Evolutionary conservation across 371 early-diverging fungal genomes (phyloP).

Genomic region (Thermomucor indicae-seudaticae): DNA sequence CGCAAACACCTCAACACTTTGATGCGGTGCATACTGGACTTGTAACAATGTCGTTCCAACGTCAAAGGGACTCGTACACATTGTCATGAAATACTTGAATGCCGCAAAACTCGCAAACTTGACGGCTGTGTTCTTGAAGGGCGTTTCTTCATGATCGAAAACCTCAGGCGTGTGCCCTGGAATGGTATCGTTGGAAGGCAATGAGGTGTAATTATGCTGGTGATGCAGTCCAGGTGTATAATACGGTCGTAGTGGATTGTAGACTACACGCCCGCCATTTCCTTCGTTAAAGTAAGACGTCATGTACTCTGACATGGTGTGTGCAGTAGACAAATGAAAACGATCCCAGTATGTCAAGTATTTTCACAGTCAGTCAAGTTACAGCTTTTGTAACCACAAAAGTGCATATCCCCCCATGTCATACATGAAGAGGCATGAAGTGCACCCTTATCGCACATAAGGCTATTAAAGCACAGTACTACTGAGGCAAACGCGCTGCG

Average conservation of each 20-base stretch:
- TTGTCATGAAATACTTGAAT: constrained; percentile 60
- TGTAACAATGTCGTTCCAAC: constrained; percentile 75
- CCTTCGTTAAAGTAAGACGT: not conserved
- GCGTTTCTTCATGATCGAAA: constrained; percentile 10
- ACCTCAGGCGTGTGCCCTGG: constrained; percentile 24
- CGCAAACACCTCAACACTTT: constrained; percentile 37
- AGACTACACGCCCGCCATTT: not conserved
- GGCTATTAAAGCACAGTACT: too few relatives aligned
- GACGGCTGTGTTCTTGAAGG: constrained; percentile 34
- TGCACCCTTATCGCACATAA: too few relatives aligned
- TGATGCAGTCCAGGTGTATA: constrained; percentile 43
- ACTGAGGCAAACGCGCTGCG: too few relatives aligned
- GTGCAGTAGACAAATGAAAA: too few relatives aligned
- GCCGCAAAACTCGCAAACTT: constrained; percentile 60
- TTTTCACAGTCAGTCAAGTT: too few relatives aligned
- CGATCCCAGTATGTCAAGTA: too few relatives aligned
- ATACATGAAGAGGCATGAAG: too few relatives aligned
- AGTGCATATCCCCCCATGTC: too few relatives aligned
- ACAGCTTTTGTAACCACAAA: too few relatives aligned
- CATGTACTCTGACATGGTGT: too few relatives aligned
- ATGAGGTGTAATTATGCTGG: constrained; percentile 40
- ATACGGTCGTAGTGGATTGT: constrained; percentile 38
- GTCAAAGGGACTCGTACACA: constrained; percentile 70
- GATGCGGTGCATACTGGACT: constrained; percentile 73
- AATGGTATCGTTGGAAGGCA: constrained; percentile 31